Conservation (phyloP, 1,139 yeast genomes). For the Suhomyces terraborum region DNA sequence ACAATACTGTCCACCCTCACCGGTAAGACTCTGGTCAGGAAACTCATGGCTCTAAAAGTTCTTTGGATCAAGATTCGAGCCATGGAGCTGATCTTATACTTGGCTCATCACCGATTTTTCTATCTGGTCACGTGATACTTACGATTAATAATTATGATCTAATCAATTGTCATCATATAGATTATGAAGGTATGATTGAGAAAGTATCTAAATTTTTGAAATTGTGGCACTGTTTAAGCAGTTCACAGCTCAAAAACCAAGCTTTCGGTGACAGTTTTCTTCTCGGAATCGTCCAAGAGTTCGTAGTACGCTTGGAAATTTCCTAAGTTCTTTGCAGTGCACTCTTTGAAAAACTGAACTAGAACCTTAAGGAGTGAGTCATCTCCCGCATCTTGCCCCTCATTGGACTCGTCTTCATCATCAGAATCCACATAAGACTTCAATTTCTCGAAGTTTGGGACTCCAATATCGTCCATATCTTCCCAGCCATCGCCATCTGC, state of each 20-base stretch:
- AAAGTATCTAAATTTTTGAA: too few relatives aligned
- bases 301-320: conserved; percentile 58
- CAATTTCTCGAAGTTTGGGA: conserved; percentile 59
- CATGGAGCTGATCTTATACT: conserved; percentile 1
- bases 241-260: conserved; percentile 31
- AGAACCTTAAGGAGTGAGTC: conserved; percentile 51
- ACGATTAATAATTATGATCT: too few relatives aligned
- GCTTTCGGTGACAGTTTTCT: conserved; percentile 53
- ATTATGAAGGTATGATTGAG: too few relatives aligned
- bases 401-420: conserved; percentile 35
- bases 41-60: conserved; percentile 15
- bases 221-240: too few relatives aligned
- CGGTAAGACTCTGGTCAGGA: conserved; percentile 34
- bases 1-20: conserved; percentile 33
- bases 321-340: conserved; percentile 55
- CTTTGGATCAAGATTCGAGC: conserved; percentile 4
- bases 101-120: conserved; percentile 5
- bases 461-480: conserved; percentile 69
- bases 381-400: conserved; percentile 37
- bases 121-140: conserved; percentile 9
- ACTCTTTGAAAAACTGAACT: conserved; percentile 63
- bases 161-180: too few relatives aligned
- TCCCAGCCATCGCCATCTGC: conserved; percentile 73
- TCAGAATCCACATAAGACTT: conserved; percentile 55
- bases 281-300: conserved; percentile 57